phyloP scores from a whole-genome alignment of 1,284 basidiomycete genomes.

The Macrocystidia cucumis region DNA sequence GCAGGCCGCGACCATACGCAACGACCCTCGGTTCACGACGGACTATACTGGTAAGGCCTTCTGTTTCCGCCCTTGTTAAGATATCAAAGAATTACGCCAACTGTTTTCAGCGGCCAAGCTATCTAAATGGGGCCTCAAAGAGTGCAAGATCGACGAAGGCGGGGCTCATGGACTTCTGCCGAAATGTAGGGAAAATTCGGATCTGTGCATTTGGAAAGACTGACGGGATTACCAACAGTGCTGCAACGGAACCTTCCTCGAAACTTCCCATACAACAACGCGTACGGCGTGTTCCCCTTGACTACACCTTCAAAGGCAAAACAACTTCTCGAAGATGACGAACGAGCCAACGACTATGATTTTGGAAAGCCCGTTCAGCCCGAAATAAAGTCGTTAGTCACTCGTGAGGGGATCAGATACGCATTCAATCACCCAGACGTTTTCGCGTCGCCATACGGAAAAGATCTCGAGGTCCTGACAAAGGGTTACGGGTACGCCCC shows the following conservation, averaged over 20 bases:
- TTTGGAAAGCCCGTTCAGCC: conserved; percentile 9
- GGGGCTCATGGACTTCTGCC: conserved; percentile 12
- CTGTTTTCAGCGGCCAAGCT: conserved; percentile 9
- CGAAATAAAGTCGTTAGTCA: conserved; percentile 8
- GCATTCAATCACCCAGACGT: conserved; percentile 22
- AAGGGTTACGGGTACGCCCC: conserved; percentile 23
- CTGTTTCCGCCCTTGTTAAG: background rate
- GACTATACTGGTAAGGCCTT: conserved; percentile 10
- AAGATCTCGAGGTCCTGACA: conserved; percentile 13
- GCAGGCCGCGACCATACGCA: conserved; percentile 13
- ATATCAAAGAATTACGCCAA: background rate
- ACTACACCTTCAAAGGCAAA: conserved; percentile 7
- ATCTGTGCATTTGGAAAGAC: background rate
- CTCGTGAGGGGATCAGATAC: conserved; percentile 17
- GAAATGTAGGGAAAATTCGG: conserved; percentile 8
- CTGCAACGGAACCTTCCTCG: conserved; percentile 15
- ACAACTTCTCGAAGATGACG: conserved; percentile 1
- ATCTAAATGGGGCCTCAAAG: conserved; percentile 14
- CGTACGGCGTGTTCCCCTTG: conserved; percentile 16
- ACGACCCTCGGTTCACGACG: conserved; percentile 12
- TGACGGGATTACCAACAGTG: conserved; percentile 8
- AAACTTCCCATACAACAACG: conserved; percentile 14
- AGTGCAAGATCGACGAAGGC: conserved; percentile 7
- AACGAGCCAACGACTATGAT: conserved; percentile 3
- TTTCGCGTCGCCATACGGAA: conserved; percentile 19